phyloP scores from a whole-genome alignment of 2,329 filamentous ascomycete genomes.

The Exophiala sideris region DNA sequence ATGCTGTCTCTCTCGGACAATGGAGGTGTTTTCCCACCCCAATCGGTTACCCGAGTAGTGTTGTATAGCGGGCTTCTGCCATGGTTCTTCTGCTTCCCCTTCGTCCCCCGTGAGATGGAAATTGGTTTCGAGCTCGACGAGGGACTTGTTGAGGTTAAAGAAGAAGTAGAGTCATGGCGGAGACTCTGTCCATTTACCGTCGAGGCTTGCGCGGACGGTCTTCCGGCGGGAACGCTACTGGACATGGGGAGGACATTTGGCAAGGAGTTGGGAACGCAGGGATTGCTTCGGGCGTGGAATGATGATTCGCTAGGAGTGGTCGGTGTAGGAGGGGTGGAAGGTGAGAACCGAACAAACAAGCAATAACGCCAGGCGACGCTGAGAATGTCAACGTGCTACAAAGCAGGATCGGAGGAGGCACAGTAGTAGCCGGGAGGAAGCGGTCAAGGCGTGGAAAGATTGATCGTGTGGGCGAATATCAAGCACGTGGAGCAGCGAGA shows the following conservation, averaged over 20 bases:
- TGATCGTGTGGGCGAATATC: constrained; percentile 6
- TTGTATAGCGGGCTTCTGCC: constrained; percentile 14
- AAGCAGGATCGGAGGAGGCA: constrained; percentile 2
- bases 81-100: constrained; percentile 22
- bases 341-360: constrained; percentile 9
- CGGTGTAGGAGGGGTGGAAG: constrained; percentile 6
- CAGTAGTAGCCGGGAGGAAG: constrained; percentile 4
- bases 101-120: constrained; percentile 31
- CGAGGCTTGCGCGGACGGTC: constrained; percentile 38
- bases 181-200: constrained; percentile 31
- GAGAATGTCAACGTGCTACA: constrained; percentile 15
- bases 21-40: constrained; percentile 43
- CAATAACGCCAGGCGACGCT: constrained; percentile 11
- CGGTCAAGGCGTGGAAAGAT: constrained; percentile 10
- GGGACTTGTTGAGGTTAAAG: constrained; percentile 28
- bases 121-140: constrained; percentile 36
- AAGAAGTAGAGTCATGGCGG: constrained; percentile 34
- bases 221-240: constrained; percentile 48
- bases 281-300: constrained; percentile 20
- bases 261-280: constrained; percentile 28
- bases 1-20: constrained; percentile 62
- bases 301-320: constrained; percentile 24
- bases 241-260: constrained; percentile 54
- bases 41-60: constrained; percentile 18
- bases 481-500: constrained; percentile 25